Conservation (phyloP, 2,329 filamentous ascomycete genomes). For the Orbilia ellipsospora region DNA sequence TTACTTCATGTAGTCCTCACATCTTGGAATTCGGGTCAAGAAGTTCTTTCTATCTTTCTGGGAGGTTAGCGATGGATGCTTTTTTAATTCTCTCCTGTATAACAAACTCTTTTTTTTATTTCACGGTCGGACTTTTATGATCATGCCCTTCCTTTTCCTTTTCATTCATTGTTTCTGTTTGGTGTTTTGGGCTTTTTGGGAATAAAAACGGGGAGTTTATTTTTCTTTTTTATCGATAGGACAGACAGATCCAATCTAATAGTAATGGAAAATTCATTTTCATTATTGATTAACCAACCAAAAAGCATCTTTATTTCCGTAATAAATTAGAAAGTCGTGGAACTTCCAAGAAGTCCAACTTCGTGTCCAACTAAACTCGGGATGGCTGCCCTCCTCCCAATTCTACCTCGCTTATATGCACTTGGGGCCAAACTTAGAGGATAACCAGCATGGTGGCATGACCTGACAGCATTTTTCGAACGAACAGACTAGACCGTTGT, state of each 20-base stretch:
- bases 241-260: constrained; percentile 40
- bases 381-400: neutral
- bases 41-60: constrained; percentile 25
- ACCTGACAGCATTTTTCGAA: constrained; percentile 27
- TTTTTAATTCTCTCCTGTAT: constrained; percentile 29
- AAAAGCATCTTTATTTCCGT: neutral
- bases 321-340: neutral
- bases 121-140: constrained; percentile 36
- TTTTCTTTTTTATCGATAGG: neutral
- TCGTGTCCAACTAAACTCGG: neutral
- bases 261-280: constrained; percentile 48
- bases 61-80: constrained; percentile 48
- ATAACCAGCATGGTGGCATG: constrained; percentile 9
- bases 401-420: constrained; percentile 43
- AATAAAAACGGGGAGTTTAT: constrained; percentile 42
- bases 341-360: neutral
- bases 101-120: constrained; percentile 39
- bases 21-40: constrained; percentile 4
- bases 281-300: constrained; percentile 26
- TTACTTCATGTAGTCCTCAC: constrained; percentile 34
- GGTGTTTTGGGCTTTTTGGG: constrained; percentile 42
- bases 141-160: constrained; percentile 6
- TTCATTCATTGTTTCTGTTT: constrained; percentile 18
- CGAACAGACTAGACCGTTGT: constrained; percentile 7
- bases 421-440: constrained; percentile 20